Conservation (phyloP, 257 asterid species). For the Eustoma russellianum region DNA sequence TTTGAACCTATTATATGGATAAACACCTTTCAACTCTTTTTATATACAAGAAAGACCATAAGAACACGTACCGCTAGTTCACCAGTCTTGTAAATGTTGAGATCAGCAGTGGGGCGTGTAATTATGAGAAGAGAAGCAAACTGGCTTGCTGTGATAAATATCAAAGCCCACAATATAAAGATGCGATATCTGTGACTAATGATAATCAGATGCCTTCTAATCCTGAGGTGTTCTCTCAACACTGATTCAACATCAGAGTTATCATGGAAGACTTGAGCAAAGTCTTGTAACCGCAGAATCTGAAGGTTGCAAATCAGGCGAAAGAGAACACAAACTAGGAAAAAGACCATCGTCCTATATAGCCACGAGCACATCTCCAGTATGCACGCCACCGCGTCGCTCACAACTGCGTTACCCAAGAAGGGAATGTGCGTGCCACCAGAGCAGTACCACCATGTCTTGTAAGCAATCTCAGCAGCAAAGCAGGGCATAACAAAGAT, state of each 20-base stretch:
- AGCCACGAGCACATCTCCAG: conserved; percentile 91
- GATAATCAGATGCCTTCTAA: conserved; percentile 72
- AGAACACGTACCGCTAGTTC: conserved; percentile 68
- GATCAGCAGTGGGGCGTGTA: conserved; percentile 49
- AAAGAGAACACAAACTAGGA: conserved; percentile 80
- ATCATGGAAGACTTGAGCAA: conserved; percentile 58
- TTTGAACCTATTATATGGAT: background rate
- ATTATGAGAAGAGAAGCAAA: conserved; percentile 81
- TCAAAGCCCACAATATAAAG: conserved; percentile 62
- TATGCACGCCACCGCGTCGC: conserved; percentile 72
- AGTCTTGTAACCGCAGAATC: conserved; percentile 82
- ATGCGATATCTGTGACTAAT: conserved; percentile 80
- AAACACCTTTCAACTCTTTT: background rate
- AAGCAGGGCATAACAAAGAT: conserved; percentile 80
- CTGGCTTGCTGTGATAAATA: conserved; percentile 70
- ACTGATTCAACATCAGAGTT: conserved; percentile 72
- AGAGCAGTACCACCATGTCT: conserved; percentile 87
- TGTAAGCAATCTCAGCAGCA: conserved; percentile 62
- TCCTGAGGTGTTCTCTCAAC: conserved; percentile 69
- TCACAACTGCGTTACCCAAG: conserved; percentile 59
- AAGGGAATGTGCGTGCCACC: conserved; percentile 86
- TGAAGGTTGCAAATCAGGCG: conserved; percentile 86
- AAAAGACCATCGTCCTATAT: conserved; percentile 73
- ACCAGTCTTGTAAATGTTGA: conserved; percentile 50
- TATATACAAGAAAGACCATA: background rate